Conservation (phyloP, 345 rosid genomes). For the Citrus australasica region DNA sequence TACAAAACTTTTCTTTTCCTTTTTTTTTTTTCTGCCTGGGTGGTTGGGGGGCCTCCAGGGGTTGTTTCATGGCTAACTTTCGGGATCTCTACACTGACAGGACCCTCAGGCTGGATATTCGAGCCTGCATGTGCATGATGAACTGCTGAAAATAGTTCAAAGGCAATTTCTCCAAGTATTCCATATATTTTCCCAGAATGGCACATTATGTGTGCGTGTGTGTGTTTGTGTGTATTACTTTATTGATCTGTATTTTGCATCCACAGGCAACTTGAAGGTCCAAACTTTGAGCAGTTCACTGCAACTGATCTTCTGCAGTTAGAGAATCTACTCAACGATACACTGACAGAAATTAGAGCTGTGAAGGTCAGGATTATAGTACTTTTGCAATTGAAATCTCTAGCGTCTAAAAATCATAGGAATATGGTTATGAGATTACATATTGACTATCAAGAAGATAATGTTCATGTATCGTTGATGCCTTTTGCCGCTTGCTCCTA, state of each 20-base stretch:
- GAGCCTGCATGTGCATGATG: slow-evolving; percentile 19
- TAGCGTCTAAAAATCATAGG: background rate
- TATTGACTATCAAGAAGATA: background rate
- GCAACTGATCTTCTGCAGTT: slow-evolving; percentile 26
- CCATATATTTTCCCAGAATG: background rate
- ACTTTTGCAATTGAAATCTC: background rate
- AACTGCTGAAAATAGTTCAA: slow-evolving; percentile 34
- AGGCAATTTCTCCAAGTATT: slow-evolving; percentile 23
- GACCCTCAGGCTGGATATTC: slow-evolving; percentile 1
- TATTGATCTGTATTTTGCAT: slow-evolving; percentile 1
- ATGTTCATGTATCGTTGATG: background rate
- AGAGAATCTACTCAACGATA: slow-evolving; percentile 29
- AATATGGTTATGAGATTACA: background rate
- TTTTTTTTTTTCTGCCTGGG: no score
- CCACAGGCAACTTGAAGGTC: slow-evolving; percentile 35
- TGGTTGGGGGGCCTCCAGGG: no score
- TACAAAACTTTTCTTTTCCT: no score
- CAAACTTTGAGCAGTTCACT: slow-evolving; percentile 25
- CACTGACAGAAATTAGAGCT: slow-evolving; percentile 25
- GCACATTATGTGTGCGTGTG: no score
- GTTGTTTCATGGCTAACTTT: no score
- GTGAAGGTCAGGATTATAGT: slow-evolving; percentile 32
- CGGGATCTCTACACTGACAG: slow-evolving; percentile 15
- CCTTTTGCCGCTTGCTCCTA: no score
- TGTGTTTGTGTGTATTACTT: background rate